Evolutionary conservation across 192 early-diverging fungal species (phyloP), one percentile per base, ranked within the genome.

Genomic region (Endogone sp.): DNA sequence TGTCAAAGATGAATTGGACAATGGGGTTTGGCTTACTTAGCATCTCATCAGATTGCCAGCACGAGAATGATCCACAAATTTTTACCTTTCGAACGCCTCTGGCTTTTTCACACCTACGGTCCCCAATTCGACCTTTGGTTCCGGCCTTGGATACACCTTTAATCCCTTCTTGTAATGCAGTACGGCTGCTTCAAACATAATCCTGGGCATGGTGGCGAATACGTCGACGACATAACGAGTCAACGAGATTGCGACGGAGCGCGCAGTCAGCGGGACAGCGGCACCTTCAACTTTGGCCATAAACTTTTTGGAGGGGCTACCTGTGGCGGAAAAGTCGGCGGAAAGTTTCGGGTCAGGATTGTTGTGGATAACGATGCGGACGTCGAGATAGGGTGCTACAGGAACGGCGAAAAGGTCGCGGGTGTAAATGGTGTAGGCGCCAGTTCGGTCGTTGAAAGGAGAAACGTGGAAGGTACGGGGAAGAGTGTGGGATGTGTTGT

Each of bases 171-270:
- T 3, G 63, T 85, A 87, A 22, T 78, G 74, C 20, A 87, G 63
- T 29, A 66, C 66, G 27, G 57, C 78, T 25, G 86, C 85, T 65
- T 87, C 76, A 29, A 71, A 69, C 69, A 87, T 69, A 69, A 87
- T 87, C 2, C 86, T 58, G 10, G 86, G 86, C 60, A 87, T 49
- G 23, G 85, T 87, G 49, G 87, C 64, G 54, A 87, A 87, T 10
- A 74, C 69, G 1, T 72, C 82, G 32, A 84, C 26, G 22, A 85
- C 80, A 64, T 80, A 84, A 11, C 64, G 56, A n/a, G 71, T 16
- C 21, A 82, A 26, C 8, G 83, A 63, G 21, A 67, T 66, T 23
- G 58, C 6, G 24, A 81, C 10, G 61, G 27, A 29, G 49, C 25
- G 30, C 26, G 57, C 11, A n/a, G 66, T 32, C 26, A 76, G 31